phyloP scores from a whole-genome alignment of 1,139 yeast genomes.

The Ashbya aceris region DNA sequence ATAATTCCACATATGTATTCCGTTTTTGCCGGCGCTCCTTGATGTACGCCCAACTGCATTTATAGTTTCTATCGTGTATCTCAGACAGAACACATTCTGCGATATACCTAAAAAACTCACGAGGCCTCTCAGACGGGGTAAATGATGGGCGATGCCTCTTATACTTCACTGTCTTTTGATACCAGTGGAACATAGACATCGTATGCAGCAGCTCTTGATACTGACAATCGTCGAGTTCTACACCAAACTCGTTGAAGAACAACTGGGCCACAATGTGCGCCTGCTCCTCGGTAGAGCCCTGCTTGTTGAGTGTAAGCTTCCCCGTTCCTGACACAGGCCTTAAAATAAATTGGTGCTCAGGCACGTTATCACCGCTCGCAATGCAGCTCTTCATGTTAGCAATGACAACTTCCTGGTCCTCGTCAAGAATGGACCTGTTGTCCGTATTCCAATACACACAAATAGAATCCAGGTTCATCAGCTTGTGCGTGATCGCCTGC shows the following conservation, averaged over 20 bases:
- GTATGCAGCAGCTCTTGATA: constrained; percentile 77
- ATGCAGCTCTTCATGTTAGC: constrained; percentile 34
- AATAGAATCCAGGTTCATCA: constrained; percentile 65
- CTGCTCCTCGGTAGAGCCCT: constrained; percentile 53
- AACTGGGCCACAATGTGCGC: constrained; percentile 76
- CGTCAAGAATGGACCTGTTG: constrained; percentile 38
- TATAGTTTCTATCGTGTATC: constrained; percentile 68
- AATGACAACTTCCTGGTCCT: constrained; percentile 38
- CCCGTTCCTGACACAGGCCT: constrained; percentile 90
- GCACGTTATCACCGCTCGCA: constrained; percentile 27
- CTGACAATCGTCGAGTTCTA: constrained; percentile 76
- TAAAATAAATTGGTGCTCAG: constrained; percentile 53
- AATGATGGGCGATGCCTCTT: constrained; percentile 59
- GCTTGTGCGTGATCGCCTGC: constrained; percentile 60
- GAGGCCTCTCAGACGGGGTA: constrained; percentile 57
- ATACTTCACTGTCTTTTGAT: constrained; percentile 64
- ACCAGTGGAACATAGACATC: constrained; percentile 74
- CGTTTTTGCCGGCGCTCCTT: constrained; percentile 65
- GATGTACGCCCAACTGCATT: constrained; percentile 86
- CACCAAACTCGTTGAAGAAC: constrained; percentile 77
- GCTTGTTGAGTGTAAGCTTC: constrained; percentile 68
- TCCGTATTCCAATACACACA: constrained; percentile 84
- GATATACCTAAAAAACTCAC: constrained; percentile 74
- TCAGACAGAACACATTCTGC: constrained; percentile 65
- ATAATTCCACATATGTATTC: constrained; percentile 54